A percentile compares a stretch with the other conserved stretches of the same genome.
phyloP scores from a whole-genome alignment of 2,329 filamentous ascomycete genomes.

The Rhynchosporium graminicola region DNA sequence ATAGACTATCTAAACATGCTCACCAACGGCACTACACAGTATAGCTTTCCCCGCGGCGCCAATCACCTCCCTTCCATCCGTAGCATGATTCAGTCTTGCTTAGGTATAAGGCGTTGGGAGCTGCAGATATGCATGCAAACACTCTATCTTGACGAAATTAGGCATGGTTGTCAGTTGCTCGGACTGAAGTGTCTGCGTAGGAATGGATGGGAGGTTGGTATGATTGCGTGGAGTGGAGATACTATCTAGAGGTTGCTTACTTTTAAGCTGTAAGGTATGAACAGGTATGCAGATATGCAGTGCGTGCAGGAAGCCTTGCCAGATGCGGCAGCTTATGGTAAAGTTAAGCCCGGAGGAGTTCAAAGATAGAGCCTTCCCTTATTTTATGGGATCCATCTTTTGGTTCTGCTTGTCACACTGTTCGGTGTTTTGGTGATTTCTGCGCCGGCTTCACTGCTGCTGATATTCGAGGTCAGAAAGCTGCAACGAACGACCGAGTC shows the following conservation, averaged over 20 bases:
- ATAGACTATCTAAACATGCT: neutral
- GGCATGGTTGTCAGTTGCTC: neutral
- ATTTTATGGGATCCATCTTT: slow-evolving; percentile 10
- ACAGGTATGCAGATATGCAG: neutral
- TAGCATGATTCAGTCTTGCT: slow-evolving; percentile 6
- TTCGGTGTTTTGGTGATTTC: neutral
- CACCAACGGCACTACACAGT: neutral
- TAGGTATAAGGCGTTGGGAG: neutral
- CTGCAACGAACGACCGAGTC: neutral
- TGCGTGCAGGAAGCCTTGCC: slow-evolving; percentile 1
- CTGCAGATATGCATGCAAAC: slow-evolving; percentile 4
- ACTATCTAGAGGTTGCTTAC: neutral
- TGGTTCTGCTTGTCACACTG: neutral
- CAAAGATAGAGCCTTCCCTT: slow-evolving; percentile 2
- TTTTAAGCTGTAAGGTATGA: neutral
- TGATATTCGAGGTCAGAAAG: neutral
- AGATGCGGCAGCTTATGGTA: neutral
- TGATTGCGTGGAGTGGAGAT: neutral
- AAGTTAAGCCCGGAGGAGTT: neutral
- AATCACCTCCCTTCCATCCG: neutral
- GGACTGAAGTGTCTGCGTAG: neutral
- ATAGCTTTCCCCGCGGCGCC: neutral
- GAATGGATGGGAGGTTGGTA: neutral
- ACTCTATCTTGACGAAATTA: neutral
- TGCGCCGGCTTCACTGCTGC: neutral